Evolutionary conservation across 345 rosid genomes (phyloP), one percentile per base, ranked within the genome.

Genomic region (Abelmoschus esculentus): DNA sequence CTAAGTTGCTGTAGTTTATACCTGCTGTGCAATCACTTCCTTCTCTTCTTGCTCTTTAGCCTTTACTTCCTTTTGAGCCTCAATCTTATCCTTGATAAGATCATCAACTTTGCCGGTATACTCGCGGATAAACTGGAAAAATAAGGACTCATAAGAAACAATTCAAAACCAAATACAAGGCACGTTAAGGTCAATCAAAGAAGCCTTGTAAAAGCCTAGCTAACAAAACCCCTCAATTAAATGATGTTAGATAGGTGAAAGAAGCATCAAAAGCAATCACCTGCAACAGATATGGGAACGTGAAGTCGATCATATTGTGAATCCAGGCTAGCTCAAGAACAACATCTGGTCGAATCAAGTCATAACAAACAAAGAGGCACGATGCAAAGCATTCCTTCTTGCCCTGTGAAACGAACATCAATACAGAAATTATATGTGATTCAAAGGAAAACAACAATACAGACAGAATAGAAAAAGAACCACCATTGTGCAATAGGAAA

Each of bases 361-460:
- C 97, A 31, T 95, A 88, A 75, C 97, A 95, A 36, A 93, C 98
- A 81, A 91, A 95, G 60, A 95, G 91, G 83, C 96, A 95, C 7
- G 97, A 77, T 4, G 96, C 96, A 63, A 95, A 95, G 72, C 97
- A 90, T 81, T 91, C 99, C 79, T 91, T 91, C 83, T 90, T 95
- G 17, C 90, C 90, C 95, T 89, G 89, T 73, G 61, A 5, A 11
- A 68, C 29, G 15, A 67, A 63, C 26, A 76, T 7, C 75, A 55
- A 29, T 36, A 40, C 32, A 9, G n/a, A 44, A 44, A 34, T 58
- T 70, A 58, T 5, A 47, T 9, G 57, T 38, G n/a, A n/a, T 42
- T 10, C 52, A 40, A 10, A 58, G 3, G 15, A 40, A 70, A 36
- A 31, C 58, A 42, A 44, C 34, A 70, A 15, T 40, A 18, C 13